A percentile compares a stretch with the other conserved stretches of the same genome.
phyloP scores from a whole-genome alignment of 257 asterid genomes.

The Jaltomata sinuosa region DNA sequence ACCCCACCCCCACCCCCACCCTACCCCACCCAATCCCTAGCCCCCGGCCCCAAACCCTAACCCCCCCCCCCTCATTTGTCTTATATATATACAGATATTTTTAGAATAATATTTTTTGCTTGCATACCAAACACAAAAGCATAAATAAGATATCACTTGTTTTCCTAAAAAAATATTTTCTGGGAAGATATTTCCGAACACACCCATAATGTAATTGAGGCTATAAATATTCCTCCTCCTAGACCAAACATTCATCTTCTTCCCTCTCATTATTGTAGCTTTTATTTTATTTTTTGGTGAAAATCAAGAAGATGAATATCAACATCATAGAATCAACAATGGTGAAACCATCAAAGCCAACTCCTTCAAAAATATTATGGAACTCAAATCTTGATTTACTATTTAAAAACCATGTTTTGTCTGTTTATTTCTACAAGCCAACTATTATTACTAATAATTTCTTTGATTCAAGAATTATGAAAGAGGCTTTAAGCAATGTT shows the following conservation, averaged over 20 bases:
- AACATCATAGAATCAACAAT: slow-evolving; percentile 8
- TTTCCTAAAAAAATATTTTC: too few relatives aligned
- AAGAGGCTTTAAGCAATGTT: slow-evolving; percentile 21
- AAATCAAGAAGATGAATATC: background rate
- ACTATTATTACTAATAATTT: slow-evolving; percentile 5
- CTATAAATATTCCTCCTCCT: background rate
- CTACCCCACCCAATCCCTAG: too few relatives aligned
- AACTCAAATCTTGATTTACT: slow-evolving; percentile 24
- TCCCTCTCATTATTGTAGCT: background rate
- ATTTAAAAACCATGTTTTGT: slow-evolving; percentile 21
- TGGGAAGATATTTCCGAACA: too few relatives aligned
- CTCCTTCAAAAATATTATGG: slow-evolving; percentile 20
- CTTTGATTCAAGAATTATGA: slow-evolving; percentile 15
- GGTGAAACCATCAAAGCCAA: slow-evolving; percentile 20
- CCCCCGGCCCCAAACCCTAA: too few relatives aligned
- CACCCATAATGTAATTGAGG: too few relatives aligned
- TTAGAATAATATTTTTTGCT: too few relatives aligned
- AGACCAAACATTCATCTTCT: background rate
- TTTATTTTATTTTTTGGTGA: background rate
- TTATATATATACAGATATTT: too few relatives aligned
- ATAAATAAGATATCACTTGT: too few relatives aligned
- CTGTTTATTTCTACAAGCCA: slow-evolving; percentile 22
- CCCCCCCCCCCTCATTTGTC: too few relatives aligned
- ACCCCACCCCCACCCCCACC: too few relatives aligned
- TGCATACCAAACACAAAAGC: too few relatives aligned